Evolutionary conservation across 768 basidiomycete genomes (phyloP), one percentile per base, ranked within the genome.

Genomic region (Suillus subluteus): DNA sequence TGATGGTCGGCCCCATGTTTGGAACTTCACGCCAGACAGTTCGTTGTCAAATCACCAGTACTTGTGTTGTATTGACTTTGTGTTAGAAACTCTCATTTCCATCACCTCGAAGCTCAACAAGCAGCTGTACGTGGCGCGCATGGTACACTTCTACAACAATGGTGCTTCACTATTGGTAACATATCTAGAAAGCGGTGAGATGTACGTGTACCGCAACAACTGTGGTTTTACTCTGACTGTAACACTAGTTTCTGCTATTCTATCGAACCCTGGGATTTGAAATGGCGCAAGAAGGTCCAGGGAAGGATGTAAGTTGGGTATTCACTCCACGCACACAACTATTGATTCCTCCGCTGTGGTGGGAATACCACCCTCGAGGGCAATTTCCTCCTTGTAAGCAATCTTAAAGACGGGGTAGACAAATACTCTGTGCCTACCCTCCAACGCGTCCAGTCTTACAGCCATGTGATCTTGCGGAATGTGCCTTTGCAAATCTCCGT

Each of bases 131-230:
- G 23, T 64, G 32, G 52, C 50, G 2, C 16, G n/a, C 40, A 48
- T 35, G 4, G 46, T 64, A 50, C 46, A 64, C 40, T 64, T 64
- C 40, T 52, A 40, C 6, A n/a, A 64, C 12, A 41, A 64, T 40
- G 50, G 63, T 26, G 30, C 63, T 40, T 50, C 32, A 21, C 8
- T 64, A 50, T 13, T 64, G 18, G 37, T 64, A 50, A 55, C 12
- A 4, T 64, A 37, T 38, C 63, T 64, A 21, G 63, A 64, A 52
- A 52, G 48, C 6, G 35, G 52, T 48, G 40, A 48, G 30, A 54
- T 64, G 63, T 64, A 63, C 12, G 50, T 63, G 23, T 2, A 50
- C 32, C 37, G 7, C 11, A 50, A 38, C 37, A 11, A 55, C 11
- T 12, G 43, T 58, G 15, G 26, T 30, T 4, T 37, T 32, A 23